Conservation (phyloP, 1,284 basidiomycete genomes). For the Cryptococcus sp. region DNA sequence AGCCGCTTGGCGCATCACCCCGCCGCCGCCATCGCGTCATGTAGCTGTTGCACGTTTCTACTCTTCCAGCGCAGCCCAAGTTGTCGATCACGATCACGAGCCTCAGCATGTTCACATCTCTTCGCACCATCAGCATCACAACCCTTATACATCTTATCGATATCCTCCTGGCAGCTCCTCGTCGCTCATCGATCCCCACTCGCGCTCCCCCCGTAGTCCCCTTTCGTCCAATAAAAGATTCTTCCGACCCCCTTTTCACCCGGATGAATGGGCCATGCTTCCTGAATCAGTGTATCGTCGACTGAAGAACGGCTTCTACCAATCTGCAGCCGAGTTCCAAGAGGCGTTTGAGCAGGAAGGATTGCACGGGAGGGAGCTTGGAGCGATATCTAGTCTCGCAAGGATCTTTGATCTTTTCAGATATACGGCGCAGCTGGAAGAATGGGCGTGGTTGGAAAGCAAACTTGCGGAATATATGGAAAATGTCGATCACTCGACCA, state of each 20-base stretch:
- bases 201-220: neutral
- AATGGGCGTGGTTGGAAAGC: slow-evolving; percentile 18
- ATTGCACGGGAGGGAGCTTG: slow-evolving; percentile 4
- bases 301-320: slow-evolving; percentile 9
- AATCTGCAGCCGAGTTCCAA: slow-evolving; percentile 14
- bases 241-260: slow-evolving; percentile 2
- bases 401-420: slow-evolving; percentile 14
- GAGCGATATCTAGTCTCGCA: slow-evolving; percentile 8
- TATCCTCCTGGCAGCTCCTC: neutral
- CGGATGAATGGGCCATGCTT: slow-evolving; percentile 10
- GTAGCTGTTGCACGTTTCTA: slow-evolving; percentile 2
- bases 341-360: slow-evolving; percentile 9
- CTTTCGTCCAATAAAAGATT: neutral
- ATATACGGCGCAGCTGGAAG: slow-evolving; percentile 10
- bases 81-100: slow-evolving; percentile 6
- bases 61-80: slow-evolving; percentile 17
- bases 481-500: neutral
- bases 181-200: neutral
- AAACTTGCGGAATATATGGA: slow-evolving; percentile 5
- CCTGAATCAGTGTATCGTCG: slow-evolving; percentile 6
- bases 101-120: neutral
- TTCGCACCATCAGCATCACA: neutral
- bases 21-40: slow-evolving; percentile 1
- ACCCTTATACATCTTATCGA: neutral
- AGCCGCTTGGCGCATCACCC: too few relatives aligned